Evolutionary conservation across 345 rosid genomes (phyloP).

Genomic region (Pugionium dolabratum): DNA sequence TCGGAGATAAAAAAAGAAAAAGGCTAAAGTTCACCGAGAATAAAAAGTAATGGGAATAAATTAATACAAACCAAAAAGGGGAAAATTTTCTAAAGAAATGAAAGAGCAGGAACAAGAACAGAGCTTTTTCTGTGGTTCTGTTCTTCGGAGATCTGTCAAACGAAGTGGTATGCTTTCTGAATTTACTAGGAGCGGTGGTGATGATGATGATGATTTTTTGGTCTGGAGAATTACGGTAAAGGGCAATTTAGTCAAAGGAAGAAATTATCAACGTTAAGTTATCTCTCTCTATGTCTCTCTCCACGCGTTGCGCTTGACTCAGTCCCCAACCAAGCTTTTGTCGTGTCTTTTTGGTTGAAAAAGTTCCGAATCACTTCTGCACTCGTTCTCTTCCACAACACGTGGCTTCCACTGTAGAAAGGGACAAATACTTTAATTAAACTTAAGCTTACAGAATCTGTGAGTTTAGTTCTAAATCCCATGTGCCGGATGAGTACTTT

Average conservation of each 20-base stretch:
- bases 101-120: constrained; percentile 33
- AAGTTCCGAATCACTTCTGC: constrained; percentile 12
- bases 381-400: constrained; percentile 21
- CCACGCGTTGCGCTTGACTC: constrained; percentile 41
- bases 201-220: constrained; percentile 15
- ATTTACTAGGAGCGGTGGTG: neutral
- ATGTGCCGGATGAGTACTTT: no score
- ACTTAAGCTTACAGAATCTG: neutral
- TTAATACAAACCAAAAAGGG: neutral
- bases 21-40: constrained; percentile 4
- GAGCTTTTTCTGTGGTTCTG: constrained; percentile 19
- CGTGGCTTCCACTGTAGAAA: constrained; percentile 29
- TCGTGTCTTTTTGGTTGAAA: constrained; percentile 28
- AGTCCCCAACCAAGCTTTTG: constrained; percentile 29
- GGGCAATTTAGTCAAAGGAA: constrained; percentile 31
- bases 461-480: no score
- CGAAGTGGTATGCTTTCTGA: constrained; percentile 10
- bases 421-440: neutral
- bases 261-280: constrained; percentile 30
- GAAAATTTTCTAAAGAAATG: neutral
- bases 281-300: neutral
- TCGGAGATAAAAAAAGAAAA: neutral
- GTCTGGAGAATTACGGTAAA: constrained; percentile 4
- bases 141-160: constrained; percentile 15
- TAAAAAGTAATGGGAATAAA: neutral